These are phyloP conservation scores for Peterozyma xylosa DNA, from an alignment of 805 yeast genomes.

Conservation along the genomic window DNA sequence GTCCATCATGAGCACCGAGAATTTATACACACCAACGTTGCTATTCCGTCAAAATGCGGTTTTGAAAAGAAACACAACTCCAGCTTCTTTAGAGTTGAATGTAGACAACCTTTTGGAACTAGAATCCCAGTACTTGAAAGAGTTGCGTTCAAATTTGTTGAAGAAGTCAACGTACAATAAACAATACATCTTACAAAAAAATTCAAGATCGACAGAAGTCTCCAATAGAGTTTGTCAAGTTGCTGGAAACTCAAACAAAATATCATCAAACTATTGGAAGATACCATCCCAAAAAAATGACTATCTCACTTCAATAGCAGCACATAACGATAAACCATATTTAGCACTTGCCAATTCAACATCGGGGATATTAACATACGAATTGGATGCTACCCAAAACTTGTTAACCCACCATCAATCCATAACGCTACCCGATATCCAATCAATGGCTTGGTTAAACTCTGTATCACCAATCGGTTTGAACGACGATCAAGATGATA, in stretches of 20 bases:
- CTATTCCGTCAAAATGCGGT: too few species aligned
- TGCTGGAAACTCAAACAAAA: background rate
- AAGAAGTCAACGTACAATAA: too few species aligned
- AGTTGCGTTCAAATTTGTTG: too few species aligned
- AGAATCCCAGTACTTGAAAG: too few species aligned
- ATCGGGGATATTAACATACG: slow-evolving; percentile 45
- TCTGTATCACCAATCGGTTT: slow-evolving; percentile 6
- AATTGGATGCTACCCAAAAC: slow-evolving; percentile 29
- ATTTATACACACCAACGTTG: too few species aligned
- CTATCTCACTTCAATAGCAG: slow-evolving; percentile 37
- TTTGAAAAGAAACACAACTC: too few species aligned
- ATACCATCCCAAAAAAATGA: slow-evolving; percentile 16
- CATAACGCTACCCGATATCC: slow-evolving; percentile 49
- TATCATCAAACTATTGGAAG: slow-evolving; percentile 27
- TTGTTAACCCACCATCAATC: slow-evolving; percentile 50
- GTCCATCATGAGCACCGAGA: too few species aligned
- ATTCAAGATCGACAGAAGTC: too few species aligned
- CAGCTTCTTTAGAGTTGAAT: too few species aligned
- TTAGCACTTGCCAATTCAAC: slow-evolving; percentile 49
- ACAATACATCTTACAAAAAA: too few species aligned
- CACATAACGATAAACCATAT: slow-evolving; percentile 23
- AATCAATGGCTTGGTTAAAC: slow-evolving; percentile 45
- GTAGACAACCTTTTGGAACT: too few species aligned
- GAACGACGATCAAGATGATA: slow-evolving; percentile 20
- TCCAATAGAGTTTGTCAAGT: too few species aligned